Percentiles rank a stretch among this genome's conserved stretches.
Evolutionary conservation across 331 rosid genomes (phyloP).

Genomic region (Acacia pycnantha): DNA sequence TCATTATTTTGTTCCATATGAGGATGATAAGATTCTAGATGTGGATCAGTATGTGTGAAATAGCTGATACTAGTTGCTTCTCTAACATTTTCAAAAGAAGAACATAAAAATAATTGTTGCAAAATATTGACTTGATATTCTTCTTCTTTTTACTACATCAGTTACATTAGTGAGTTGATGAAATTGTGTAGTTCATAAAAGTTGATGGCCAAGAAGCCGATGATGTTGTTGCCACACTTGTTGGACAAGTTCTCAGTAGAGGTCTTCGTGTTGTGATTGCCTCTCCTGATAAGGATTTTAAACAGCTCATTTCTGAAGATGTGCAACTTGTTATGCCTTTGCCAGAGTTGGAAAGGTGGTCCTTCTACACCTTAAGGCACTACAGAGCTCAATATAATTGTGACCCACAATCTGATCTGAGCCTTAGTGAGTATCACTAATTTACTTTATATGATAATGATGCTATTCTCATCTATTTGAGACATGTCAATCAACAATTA

Average conservation of each 20-base stretch:
- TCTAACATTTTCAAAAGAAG: slow-evolving; percentile 16
- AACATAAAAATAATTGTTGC: background rate
- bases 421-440: slow-evolving; percentile 65
- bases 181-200: slow-evolving; percentile 53
- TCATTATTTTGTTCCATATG: background rate
- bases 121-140: background rate
- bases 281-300: slow-evolving; percentile 96
- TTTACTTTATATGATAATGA: background rate
- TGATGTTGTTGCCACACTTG: slow-evolving; percentile 91
- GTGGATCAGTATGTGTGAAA: background rate
- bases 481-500: slow-evolving; percentile 3
- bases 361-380: slow-evolving; percentile 82
- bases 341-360: slow-evolving; percentile 83
- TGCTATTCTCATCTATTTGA: background rate
- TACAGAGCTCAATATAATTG: slow-evolving; percentile 80
- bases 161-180: slow-evolving; percentile 24
- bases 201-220: slow-evolving; percentile 89
- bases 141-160: background rate
- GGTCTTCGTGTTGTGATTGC: slow-evolving; percentile 73
- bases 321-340: slow-evolving; percentile 89
- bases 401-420: slow-evolving; percentile 80
- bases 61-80: background rate
- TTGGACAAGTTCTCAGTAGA: slow-evolving; percentile 58
- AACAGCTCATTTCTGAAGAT: slow-evolving; percentile 86
- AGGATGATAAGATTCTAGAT: background rate